These are phyloP conservation scores for Nigrospora oryzae DNA, from an alignment of 2,329 filamentous ascomycete species.

Conservation along the genomic window DNA sequence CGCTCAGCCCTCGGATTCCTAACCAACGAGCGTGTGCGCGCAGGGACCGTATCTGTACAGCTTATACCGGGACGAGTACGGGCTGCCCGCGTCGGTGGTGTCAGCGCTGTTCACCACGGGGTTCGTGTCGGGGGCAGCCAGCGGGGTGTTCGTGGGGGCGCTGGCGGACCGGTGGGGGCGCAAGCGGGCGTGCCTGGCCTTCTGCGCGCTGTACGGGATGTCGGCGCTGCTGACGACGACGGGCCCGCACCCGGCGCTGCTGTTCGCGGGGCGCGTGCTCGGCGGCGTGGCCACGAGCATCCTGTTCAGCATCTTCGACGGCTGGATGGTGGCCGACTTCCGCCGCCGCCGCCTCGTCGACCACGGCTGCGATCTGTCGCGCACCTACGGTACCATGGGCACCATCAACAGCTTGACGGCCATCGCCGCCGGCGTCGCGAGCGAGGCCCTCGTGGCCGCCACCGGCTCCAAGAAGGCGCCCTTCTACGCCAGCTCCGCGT, in stretches of 20 bases:
- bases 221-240: slow-evolving; percentile 44
- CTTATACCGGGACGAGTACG: slow-evolving; percentile 18
- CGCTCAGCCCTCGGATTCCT: too few species aligned
- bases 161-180: slow-evolving; percentile 37
- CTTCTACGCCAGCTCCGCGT: slow-evolving; percentile 35
- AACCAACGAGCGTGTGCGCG: neutral
- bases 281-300: slow-evolving; percentile 49
- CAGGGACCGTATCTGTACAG: slow-evolving; percentile 19
- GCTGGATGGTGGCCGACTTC: slow-evolving; percentile 54
- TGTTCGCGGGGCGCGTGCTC: slow-evolving; percentile 45
- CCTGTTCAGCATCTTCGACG: slow-evolving; percentile 50
- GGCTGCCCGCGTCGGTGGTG: slow-evolving; percentile 10
- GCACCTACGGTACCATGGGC: slow-evolving; percentile 43
- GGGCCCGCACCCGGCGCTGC: slow-evolving; percentile 23
- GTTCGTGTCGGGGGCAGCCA: slow-evolving; percentile 39
- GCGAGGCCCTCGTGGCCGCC: slow-evolving; percentile 38
- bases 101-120: slow-evolving; percentile 34
- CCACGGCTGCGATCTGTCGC: slow-evolving; percentile 18
- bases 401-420: slow-evolving; percentile 47
- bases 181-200: slow-evolving; percentile 40
- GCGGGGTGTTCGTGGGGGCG: slow-evolving; percentile 29
- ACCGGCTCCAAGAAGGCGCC: slow-evolving; percentile 42
- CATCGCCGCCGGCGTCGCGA: slow-evolving; percentile 41
- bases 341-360: slow-evolving; percentile 32
- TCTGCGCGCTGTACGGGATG: slow-evolving; percentile 41